Base-by-base conservation (phyloP, 257 asterid genomes). In the Mentha longifolia region DNA sequence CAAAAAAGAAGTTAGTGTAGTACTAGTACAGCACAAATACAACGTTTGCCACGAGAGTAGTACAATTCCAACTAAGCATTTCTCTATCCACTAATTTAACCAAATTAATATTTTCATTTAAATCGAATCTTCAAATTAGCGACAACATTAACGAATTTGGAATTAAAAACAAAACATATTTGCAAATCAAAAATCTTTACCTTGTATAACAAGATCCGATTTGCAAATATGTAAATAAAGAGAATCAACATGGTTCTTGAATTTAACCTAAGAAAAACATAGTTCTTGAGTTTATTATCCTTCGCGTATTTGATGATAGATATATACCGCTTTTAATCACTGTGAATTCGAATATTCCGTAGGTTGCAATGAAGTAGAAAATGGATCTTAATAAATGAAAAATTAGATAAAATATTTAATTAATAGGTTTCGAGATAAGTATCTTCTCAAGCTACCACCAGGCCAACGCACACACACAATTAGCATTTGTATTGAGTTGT, bases 1-100 rank as follows among this genome's bases (percentile, higher is more conserved):
- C 74, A 60, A 61, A 19, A 1, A 20, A 49, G 56, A 3, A 22
- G n/a, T 2, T 9, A 52, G 72, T 65, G 73, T 45, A 63, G 68
- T 63, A 63, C 68, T n/a, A 43, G 74, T 77, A 77, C 81, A 64
- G 4, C 28, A 47, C 16, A 55, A 16, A 64, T n/a, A 33, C 62
- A 70, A 54, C 60, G 16, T 22, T 65, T 37, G 62, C 12, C 35
- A 49, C 47, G 13, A 64, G 65, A 17, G 70, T 49, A 72, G 77
- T 77, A 71, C 77, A 70, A 25, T 20, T 35, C 17, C 11, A 64
- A 35, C 76, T 16, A 6, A 6, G 25, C 10, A 50, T 58, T 13
- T 14, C 42, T 14, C 3, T 14, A 31, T 59, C 25, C 45, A n/a
- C 6, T 31, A 58, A 25, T 14, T 31, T 14, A 58, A 58, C 46